A percentile compares a stretch with the other conserved stretches of the same genome.
Evolutionary conservation across 1,139 yeast species (phyloP).

Genomic region (Nakaseomyces delphensis): DNA sequence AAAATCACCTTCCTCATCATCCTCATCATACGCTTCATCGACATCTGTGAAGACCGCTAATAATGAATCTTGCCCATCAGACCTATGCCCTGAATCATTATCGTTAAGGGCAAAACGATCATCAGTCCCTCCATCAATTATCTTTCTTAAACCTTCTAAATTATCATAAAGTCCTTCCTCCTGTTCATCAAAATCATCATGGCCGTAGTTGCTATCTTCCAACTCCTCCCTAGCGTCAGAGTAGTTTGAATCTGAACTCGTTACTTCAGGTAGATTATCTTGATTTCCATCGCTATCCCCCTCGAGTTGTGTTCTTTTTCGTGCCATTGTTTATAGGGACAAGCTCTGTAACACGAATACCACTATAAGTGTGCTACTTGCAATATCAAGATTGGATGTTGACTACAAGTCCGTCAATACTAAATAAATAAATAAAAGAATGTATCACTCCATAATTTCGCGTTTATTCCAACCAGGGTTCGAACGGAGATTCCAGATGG

Average conservation of each 20-base stretch:
- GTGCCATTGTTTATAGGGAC: background rate
- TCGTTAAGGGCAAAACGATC: slow-evolving; percentile 12
- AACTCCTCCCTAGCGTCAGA: background rate
- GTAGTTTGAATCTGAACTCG: background rate
- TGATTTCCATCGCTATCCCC: background rate
- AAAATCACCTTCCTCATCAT: slow-evolving; percentile 39
- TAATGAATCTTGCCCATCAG: slow-evolving; percentile 27
- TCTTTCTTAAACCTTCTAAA: slow-evolving; percentile 21
- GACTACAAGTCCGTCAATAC: no score
- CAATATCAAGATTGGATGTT: no score
- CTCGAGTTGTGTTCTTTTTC: background rate
- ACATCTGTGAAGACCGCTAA: slow-evolving; percentile 34
- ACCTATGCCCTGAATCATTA: slow-evolving; percentile 18
- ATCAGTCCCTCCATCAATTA: slow-evolving; percentile 16
- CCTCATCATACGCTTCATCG: slow-evolving; percentile 31
- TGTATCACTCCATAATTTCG: background rate
- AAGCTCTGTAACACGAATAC: no score
- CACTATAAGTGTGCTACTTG: no score
- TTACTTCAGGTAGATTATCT: background rate
- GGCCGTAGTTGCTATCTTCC: background rate
- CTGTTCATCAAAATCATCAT: slow-evolving; percentile 17
- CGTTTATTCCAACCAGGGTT: slow-evolving; percentile 1
- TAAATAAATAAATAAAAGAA: background rate
- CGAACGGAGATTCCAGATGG: background rate
- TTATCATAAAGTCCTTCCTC: slow-evolving; percentile 27